Evolutionary conservation across 1,284 basidiomycete genomes (phyloP), one percentile per base, ranked within the genome.

Genomic region (Mycosarcoma mackinlayi): DNA sequence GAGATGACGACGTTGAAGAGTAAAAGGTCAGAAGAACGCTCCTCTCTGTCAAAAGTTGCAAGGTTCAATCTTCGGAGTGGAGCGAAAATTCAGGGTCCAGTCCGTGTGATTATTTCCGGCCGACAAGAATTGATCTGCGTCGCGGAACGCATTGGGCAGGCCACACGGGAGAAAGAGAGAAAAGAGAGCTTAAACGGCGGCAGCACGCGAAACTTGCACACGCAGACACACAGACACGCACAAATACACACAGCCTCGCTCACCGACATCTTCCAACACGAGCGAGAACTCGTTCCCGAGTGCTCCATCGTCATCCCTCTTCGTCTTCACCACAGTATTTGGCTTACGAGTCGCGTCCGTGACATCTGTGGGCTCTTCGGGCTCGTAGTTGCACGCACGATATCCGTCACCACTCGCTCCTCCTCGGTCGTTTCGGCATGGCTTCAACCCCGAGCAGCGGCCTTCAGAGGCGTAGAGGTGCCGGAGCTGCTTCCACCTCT

Each of bases 391-490:
- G n/a, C n/a, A n/a, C n/a, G n/a, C n/a, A n/a, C n/a, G n/a, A n/a
- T n/a, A n/a, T n/a, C n/a, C n/a, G 33, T 6, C 42, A 33, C 19
- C 21, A 34, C 8, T 9, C 18, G 44, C 11, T 31, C 16, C 24
- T 9, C 39, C 13, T 28, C 44, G 5, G 33, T 9, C 47, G 34
- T 27, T 4, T 27, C 39, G 51, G 10, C 53, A 65, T 70, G 61
- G 58, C 61, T 3, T 61, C 67, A 21, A 44, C 62, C 45, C 64
- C 61, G 28, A 46, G 37, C n/a, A 51, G 63, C 38, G 63, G 63
- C 16, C 69, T 67, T 25, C 69, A 67, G 37, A 59, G 69, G 41
- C 63, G 69, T 9, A 23, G 69, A 37, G 63, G 49, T 19, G 69
- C 55, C 4, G 69, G 59, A 19, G 63, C 50, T 7, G 55, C 55